phyloP scores from a whole-genome alignment of 768 basidiomycete genomes.

The Russula compacta region DNA sequence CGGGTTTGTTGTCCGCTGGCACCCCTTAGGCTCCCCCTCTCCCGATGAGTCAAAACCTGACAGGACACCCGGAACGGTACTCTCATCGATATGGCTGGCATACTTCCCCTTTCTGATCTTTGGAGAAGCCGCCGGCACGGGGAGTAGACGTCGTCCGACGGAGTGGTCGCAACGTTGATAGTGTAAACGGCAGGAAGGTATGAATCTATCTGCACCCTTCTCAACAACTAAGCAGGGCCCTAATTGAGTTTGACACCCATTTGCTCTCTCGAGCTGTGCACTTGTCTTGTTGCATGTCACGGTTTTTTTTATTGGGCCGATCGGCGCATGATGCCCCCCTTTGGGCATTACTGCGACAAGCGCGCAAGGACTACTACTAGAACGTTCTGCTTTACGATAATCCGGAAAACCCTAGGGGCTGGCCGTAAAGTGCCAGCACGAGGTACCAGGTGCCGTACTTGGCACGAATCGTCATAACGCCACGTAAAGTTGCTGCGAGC shows the following conservation, averaged over 20 bases:
- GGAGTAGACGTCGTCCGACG: not conserved
- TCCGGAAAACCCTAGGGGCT: not conserved
- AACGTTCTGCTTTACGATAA: conserved; percentile 1
- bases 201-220: not conserved
- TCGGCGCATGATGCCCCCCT: not conserved
- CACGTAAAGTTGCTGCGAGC: conserved; percentile 3
- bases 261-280: not conserved
- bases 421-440: not conserved
- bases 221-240: not conserved
- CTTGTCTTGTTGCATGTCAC: not conserved
- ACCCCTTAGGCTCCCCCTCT: not conserved
- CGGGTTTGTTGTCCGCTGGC: too few species aligned
- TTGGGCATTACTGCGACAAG: not conserved
- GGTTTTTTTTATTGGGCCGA: not conserved
- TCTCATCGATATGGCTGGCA: not conserved
- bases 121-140: not conserved
- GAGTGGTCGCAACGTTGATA: not conserved
- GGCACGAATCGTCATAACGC: not conserved
- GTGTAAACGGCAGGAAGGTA: conserved; percentile 3
- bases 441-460: not conserved
- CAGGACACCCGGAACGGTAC: not conserved
- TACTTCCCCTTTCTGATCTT: conserved; percentile 1
- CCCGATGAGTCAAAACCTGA: conserved; percentile 1
- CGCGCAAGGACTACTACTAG: not conserved
- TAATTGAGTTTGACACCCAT: not conserved